Base-by-base conservation (phyloP, 495 filamentous ascomycete genomes). In the Bathelium albidoporum region DNA sequence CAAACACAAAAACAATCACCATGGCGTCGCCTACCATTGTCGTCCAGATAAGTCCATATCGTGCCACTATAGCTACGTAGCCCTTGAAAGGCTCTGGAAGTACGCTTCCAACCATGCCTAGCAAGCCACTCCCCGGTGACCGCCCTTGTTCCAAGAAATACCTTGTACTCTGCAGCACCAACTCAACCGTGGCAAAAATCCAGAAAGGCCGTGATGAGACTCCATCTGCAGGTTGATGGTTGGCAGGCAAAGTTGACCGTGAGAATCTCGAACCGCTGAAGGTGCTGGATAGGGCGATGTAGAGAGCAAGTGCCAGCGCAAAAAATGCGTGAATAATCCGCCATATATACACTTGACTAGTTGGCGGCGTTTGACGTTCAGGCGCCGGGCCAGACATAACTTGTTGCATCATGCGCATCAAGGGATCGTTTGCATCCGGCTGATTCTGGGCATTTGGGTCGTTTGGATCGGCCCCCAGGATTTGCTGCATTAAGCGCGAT, bases 131-230 rank as follows among this genome's bases (percentile, higher is more conserved):
- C 60, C 71, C 60, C 71, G 75, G 65, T 73, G 77, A 65, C 68
- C 75, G 68, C 60, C 77, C 77, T 60, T 79, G 81, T 59, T 88
- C 85, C 59, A 87, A 41, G 66, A 91, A 81, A 62, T 85, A 85
- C 65, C 89, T 77, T 26, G 82, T 82, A 9, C 81, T 82, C 65
- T 88, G 82, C 66, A 96, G 71, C 32, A 92, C 65, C 61, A 91
- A 73, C 77, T 96, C 89, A 12, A 84, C 88, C 1, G 90, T 91
- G 24, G 88, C 85, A 70, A 96, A 96, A 61, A 87, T 82, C 68
- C 87, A 83, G 75, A 94, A 96, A 62, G 76, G 64, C 61, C 69
- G 61, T 43, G 58, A 55, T 55, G 75, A 67, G 26, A 69, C 32
- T 55, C 62, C 68, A 7, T 63, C 60, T 62, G 58, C 62, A 59